Percentiles rank a stretch among this genome's conserved stretches.
These are phyloP conservation scores for Hypocreales sp. DNA, from an alignment of 2,329 filamentous ascomycete genomes.

Conservation along the genomic window DNA sequence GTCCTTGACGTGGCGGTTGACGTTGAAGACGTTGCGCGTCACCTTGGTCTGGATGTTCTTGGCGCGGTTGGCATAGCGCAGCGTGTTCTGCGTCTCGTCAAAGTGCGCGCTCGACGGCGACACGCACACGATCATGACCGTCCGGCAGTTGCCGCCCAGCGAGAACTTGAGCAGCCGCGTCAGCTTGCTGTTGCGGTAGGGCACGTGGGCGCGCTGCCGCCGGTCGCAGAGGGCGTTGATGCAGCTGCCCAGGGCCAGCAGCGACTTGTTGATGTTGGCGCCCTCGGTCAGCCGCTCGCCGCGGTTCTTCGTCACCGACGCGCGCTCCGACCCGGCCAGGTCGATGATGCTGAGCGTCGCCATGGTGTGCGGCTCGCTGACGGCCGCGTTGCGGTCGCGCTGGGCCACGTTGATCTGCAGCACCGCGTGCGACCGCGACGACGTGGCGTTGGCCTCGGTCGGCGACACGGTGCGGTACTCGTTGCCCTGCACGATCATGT, in stretches of 20 bases:
- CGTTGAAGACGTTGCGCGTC: constrained; percentile 97
- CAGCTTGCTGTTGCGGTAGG: constrained; percentile 94
- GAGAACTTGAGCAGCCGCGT: constrained; percentile 94
- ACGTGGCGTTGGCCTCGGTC: constrained; percentile 93
- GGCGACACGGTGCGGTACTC: constrained; percentile 91
- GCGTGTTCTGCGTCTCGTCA: constrained; percentile 94
- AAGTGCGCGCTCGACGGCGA: constrained; percentile 94
- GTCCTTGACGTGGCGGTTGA: constrained; percentile 97
- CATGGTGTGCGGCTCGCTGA: constrained; percentile 95
- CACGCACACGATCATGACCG: constrained; percentile 98
- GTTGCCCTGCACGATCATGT: constrained; percentile 94
- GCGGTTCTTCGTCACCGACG: constrained; percentile 91
- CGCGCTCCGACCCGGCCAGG: constrained; percentile 86
- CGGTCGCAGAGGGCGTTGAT: constrained; percentile 97
- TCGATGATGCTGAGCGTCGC: constrained; percentile 97
- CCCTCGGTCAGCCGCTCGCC: constrained; percentile 84
- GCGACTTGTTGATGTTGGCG: constrained; percentile 98
- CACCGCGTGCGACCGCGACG: constrained; percentile 91
- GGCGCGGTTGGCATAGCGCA: constrained; percentile 91
- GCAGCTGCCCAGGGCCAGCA: constrained; percentile 86
- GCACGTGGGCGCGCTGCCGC: constrained; percentile 82
- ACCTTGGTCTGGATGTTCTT: constrained; percentile 99
- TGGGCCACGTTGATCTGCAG: constrained; percentile 93
- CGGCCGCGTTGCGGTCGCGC: constrained; percentile 81
- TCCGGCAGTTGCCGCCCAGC: constrained; percentile 93